Evolutionary conservation across 306 rosid genomes (phyloP).

Genomic region (Prunus padus): DNA sequence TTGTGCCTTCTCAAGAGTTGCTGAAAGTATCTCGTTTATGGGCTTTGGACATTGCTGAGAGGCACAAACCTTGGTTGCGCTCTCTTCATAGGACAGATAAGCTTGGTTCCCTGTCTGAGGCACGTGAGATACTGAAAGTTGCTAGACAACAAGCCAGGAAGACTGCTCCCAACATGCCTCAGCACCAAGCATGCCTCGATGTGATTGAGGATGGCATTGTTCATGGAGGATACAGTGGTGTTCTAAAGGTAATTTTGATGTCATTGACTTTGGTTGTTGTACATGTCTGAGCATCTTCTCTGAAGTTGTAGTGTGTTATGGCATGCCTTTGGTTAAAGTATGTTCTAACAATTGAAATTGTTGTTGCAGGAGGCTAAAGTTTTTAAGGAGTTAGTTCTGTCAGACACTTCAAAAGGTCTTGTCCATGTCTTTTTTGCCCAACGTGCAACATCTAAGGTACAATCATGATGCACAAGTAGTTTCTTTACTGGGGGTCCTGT

Average conservation of each 20-base stretch:
- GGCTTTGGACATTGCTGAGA: constrained; percentile 79
- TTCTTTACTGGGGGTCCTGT: not conserved
- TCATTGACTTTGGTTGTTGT: not conserved
- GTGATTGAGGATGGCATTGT: constrained; percentile 83
- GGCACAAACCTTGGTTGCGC: constrained; percentile 80
- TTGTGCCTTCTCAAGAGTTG: constrained; percentile 77
- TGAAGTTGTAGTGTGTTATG: not conserved
- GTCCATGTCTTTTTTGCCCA: constrained; percentile 89
- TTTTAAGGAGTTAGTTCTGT: constrained; percentile 58
- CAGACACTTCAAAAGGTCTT: constrained; percentile 83
- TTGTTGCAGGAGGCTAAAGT: constrained; percentile 76
- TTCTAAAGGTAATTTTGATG: constrained; percentile 59
- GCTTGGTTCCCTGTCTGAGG: constrained; percentile 71
- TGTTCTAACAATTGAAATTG: constrained; percentile 25
- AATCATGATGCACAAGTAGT: constrained; percentile 22
- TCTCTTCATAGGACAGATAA: constrained; percentile 91
- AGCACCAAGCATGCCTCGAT: constrained; percentile 84
- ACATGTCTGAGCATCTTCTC: not conserved
- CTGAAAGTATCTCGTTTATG: constrained; percentile 66
- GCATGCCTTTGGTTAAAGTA: constrained; percentile 17
- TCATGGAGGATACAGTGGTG: constrained; percentile 96
- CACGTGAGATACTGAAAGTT: constrained; percentile 52
- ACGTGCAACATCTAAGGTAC: constrained; percentile 84
- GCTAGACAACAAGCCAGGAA: constrained; percentile 71
- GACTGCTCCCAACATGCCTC: constrained; percentile 88